A percentile compares a stretch with the other conserved stretches of the same genome.
Conservation (phyloP, 2,329 filamentous ascomycete genomes). For the Chalaropsis ovoidea region DNA sequence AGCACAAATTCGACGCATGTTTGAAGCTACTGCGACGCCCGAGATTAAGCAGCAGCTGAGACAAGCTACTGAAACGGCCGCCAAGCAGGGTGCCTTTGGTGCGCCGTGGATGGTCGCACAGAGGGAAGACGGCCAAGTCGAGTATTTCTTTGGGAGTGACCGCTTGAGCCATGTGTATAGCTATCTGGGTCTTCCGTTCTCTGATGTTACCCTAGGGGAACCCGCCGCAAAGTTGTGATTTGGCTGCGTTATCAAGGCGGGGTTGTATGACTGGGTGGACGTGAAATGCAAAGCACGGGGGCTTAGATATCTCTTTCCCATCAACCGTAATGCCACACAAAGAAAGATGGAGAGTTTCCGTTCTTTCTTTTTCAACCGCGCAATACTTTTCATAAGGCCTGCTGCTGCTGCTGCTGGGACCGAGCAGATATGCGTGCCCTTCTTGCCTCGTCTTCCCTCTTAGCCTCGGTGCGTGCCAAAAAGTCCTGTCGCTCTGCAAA, state of each 20-base stretch:
- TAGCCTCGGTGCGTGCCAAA: conserved; percentile 52
- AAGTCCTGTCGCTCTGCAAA: conserved; percentile 55
- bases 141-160: conserved; percentile 67
- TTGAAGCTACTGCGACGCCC: conserved; percentile 42
- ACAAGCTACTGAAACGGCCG: conserved; percentile 48
- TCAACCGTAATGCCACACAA: conserved; percentile 11
- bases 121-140: conserved; percentile 41
- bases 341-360: too few relatives aligned
- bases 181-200: conserved; percentile 52
- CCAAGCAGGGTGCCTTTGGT: conserved; percentile 61
- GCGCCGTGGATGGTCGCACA: conserved; percentile 65
- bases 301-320: conserved; percentile 11
- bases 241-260: background rate
- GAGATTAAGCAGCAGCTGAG: conserved; percentile 41
- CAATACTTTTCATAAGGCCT: background rate
- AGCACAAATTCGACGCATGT: conserved; percentile 45
- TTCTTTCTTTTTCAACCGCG: background rate
- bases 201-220: conserved; percentile 41
- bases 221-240: conserved; percentile 20
- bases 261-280: too few relatives aligned
- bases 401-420: conserved; percentile 21
- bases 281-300: background rate
- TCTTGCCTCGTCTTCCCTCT: conserved; percentile 51
- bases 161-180: conserved; percentile 60
- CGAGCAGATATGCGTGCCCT: conserved; percentile 40